Conservation (phyloP, 225 moss, liverwort and hornwort species). For the Takakia lepidozioides region DNA sequence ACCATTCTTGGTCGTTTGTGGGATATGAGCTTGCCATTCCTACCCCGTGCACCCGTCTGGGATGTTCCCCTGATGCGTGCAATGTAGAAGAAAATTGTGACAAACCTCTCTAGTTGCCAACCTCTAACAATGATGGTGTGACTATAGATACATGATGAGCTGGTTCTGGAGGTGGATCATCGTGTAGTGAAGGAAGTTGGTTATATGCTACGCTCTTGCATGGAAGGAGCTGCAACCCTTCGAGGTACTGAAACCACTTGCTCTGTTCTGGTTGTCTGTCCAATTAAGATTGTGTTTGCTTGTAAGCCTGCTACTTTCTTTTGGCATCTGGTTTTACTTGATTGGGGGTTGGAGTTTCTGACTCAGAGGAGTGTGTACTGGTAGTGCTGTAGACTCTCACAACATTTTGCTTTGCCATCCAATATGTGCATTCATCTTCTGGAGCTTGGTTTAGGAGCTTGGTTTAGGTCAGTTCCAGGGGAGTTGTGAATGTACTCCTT, state of each 20-base stretch:
- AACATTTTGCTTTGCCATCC: too few relatives aligned
- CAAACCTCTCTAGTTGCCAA: too few relatives aligned
- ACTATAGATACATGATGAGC: slow-evolving; percentile 85
- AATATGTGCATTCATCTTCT: too few relatives aligned
- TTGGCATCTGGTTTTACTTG: neutral
- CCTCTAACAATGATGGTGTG: too few relatives aligned
- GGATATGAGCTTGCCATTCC: too few relatives aligned
- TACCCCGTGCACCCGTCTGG: too few relatives aligned
- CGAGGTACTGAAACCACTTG: slow-evolving; percentile 34
- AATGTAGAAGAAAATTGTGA: too few relatives aligned
- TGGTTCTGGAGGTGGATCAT: slow-evolving; percentile 84
- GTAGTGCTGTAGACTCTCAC: too few relatives aligned
- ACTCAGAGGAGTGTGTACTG: neutral
- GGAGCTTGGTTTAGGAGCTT: too few relatives aligned
- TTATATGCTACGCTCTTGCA: slow-evolving; percentile 55
- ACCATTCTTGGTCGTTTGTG: too few relatives aligned
- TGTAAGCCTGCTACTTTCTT: neutral
- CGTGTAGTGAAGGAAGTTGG: slow-evolving; percentile 63
- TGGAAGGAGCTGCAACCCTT: slow-evolving; percentile 79
- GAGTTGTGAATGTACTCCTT: neutral
- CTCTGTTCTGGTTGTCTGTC: neutral
- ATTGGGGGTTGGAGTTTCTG: neutral
- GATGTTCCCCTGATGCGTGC: too few relatives aligned
- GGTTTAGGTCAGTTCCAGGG: too few relatives aligned
- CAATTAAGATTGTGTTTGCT: neutral